Percentiles rank a stretch among this genome's conserved stretches.
phyloP scores from a whole-genome alignment of 2,329 filamentous ascomycete species.

The Pseudocercospora fuligena region DNA sequence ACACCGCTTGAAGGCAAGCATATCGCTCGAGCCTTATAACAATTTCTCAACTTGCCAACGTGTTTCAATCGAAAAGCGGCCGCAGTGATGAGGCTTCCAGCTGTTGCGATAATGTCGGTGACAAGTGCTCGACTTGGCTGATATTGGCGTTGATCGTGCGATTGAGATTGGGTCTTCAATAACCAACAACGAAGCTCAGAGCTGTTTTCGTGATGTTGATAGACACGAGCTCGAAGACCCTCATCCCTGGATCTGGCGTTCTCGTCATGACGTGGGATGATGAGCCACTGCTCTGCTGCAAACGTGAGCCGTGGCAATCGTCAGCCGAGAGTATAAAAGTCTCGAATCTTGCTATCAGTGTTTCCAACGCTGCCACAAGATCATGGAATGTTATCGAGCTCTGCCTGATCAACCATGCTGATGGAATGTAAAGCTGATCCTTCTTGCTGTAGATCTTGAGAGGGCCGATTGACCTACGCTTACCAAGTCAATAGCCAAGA shows the following conservation, averaged over 20 bases:
- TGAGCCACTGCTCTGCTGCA: neutral
- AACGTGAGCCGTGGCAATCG: conserved; percentile 1
- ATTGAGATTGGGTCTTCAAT: neutral
- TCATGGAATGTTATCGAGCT: neutral
- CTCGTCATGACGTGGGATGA: conserved; percentile 7
- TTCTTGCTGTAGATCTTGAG: no score
- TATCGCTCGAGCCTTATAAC: neutral
- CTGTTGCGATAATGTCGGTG: neutral
- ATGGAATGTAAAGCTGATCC: no score
- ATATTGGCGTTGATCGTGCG: conserved; percentile 1
- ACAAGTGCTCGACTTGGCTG: conserved; percentile 1
- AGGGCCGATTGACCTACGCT: neutral
- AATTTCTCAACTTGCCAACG: neutral
- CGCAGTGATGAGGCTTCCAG: neutral
- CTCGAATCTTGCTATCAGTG: neutral
- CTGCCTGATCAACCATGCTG: neutral
- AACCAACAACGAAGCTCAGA: neutral
- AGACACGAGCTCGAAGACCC: neutral
- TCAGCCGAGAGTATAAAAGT: neutral
- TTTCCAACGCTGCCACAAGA: neutral
- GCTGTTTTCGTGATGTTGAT: neutral
- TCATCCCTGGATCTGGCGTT: neutral
- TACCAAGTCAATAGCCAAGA: neutral
- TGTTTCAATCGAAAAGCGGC: neutral
- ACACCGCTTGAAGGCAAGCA: neutral